Evolutionary conservation across 83 land plant species (phyloP).

Genomic region (Picea engelmannii): DNA sequence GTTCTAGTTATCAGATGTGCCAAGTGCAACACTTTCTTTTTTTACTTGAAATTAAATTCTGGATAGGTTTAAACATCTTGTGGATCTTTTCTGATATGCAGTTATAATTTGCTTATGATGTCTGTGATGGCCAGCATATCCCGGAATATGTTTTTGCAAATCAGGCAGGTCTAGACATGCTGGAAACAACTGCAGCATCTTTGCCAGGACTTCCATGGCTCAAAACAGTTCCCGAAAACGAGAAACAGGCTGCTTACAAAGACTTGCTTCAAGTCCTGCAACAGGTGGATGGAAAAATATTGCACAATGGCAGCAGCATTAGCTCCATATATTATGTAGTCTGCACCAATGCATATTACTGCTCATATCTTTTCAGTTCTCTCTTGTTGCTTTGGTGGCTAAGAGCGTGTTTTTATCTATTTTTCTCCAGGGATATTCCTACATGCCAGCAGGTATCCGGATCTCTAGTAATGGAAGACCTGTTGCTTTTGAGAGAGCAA

Average conservation of each 20-base stretch:
- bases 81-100: not conserved
- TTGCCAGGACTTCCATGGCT: constrained; percentile 45
- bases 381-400: constrained; percentile 2
- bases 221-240: constrained; percentile 36
- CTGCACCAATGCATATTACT: not conserved
- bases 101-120: not conserved
- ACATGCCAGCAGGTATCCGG: constrained; percentile 35
- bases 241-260: constrained; percentile 30
- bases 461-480: constrained; percentile 34
- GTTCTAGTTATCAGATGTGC: not conserved
- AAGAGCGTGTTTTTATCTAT: not conserved
- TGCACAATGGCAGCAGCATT: not conserved
- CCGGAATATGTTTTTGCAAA: constrained; percentile 48
- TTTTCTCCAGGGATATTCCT: constrained; percentile 34
- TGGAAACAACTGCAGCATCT: constrained; percentile 38
- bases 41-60: not conserved
- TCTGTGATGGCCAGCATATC: constrained; percentile 22
- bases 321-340: not conserved
- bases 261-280: constrained; percentile 37
- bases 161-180: constrained; percentile 49
- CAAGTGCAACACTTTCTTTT: not conserved
- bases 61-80: not conserved
- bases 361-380: not conserved
- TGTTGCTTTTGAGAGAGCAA: constrained; percentile 35
- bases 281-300: constrained; percentile 21